A percentile compares a stretch with the other conserved stretches of the same genome.
phyloP scores from a whole-genome alignment of 208 protist species.

The Novymonas esmeraldas region DNA sequence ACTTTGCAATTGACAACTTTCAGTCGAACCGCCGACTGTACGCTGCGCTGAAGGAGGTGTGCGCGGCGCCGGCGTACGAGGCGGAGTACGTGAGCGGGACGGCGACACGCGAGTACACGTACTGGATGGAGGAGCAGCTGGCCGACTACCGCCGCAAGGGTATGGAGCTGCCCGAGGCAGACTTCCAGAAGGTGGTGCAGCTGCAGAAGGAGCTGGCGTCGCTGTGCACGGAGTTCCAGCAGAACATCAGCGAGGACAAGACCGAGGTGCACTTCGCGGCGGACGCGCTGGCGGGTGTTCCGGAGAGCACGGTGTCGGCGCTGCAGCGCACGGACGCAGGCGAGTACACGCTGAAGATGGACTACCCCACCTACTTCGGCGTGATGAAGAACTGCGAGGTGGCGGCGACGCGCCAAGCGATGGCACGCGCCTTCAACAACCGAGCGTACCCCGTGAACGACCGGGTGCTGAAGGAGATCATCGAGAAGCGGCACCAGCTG shows the following conservation, averaged over 20 bases:
- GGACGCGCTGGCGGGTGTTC: conserved; percentile 69
- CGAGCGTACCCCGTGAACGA: conserved; percentile 76
- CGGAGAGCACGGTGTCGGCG: conserved; percentile 44
- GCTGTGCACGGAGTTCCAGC: conserved; percentile 68
- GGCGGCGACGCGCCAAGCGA: conserved; percentile 59
- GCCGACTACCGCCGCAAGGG: conserved; percentile 63
- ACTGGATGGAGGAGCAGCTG: conserved; percentile 75
- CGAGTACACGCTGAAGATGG: conserved; percentile 69
- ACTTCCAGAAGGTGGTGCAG: conserved; percentile 62
- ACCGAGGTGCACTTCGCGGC: conserved; percentile 50
- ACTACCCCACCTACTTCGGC: conserved; percentile 88
- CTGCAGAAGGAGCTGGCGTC: conserved; percentile 74
- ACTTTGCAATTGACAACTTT: conserved; percentile 73
- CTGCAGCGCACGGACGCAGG: conserved; percentile 45
- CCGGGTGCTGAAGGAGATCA: conserved; percentile 59
- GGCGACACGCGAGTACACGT: conserved; percentile 53
- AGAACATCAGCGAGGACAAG: conserved; percentile 84
- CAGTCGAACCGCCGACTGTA: conserved; percentile 69
- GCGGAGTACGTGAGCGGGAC: conserved; percentile 39
- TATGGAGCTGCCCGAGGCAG: conserved; percentile 66
- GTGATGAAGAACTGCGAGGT: conserved; percentile 88
- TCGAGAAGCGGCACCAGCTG: conserved; percentile 72
- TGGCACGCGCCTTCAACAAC: conserved; percentile 69
- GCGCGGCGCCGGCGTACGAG: conserved; percentile 30
- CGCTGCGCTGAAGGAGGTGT: conserved; percentile 57